Evolutionary conservation across 768 basidiomycete genomes (phyloP).

Genomic region (Panaeolus papilionaceus): DNA sequence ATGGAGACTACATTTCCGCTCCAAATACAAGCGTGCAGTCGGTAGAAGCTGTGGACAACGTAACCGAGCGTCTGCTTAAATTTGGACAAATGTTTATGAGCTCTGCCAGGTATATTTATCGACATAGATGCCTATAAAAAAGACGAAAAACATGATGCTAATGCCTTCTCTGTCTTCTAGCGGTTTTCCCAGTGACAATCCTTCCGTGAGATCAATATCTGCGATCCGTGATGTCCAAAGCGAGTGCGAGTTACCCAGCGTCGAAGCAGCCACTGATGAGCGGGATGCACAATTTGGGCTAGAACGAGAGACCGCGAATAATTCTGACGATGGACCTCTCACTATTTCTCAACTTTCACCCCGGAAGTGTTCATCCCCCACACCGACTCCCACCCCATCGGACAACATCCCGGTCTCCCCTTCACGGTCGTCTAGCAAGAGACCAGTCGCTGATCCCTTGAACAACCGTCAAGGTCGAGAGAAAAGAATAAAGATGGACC

Average conservation of each 20-base stretch:
- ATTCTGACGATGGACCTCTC: conserved; percentile 33
- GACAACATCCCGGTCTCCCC: conserved; percentile 11
- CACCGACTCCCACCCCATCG: conserved; percentile 1
- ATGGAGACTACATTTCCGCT: conserved; percentile 24
- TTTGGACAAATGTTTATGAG: conserved; percentile 53
- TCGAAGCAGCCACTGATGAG: conserved; percentile 16
- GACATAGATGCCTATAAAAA: conserved; percentile 6
- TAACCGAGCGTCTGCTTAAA: conserved; percentile 55
- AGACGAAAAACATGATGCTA: neutral
- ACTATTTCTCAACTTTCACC: conserved; percentile 62
- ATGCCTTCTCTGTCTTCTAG: conserved; percentile 22
- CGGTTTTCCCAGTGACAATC: conserved; percentile 1
- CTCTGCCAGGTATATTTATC: conserved; percentile 49
- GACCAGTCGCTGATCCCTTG: neutral
- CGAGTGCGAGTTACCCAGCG: neutral
- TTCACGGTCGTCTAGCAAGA: conserved; percentile 5
- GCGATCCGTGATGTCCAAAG: conserved; percentile 4
- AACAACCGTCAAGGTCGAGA: conserved; percentile 3
- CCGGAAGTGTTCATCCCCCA: conserved; percentile 26
- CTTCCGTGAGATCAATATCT: conserved; percentile 2
- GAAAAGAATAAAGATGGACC: conserved; percentile 11
- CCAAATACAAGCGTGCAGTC: conserved; percentile 35
- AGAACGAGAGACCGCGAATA: conserved; percentile 20
- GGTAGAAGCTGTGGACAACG: conserved; percentile 37
- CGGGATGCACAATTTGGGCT: conserved; percentile 21